Percentiles rank a stretch among this genome's conserved stretches.
phyloP scores from a whole-genome alignment of 305 asterid genomes.

The Petunia hybrid region DNA sequence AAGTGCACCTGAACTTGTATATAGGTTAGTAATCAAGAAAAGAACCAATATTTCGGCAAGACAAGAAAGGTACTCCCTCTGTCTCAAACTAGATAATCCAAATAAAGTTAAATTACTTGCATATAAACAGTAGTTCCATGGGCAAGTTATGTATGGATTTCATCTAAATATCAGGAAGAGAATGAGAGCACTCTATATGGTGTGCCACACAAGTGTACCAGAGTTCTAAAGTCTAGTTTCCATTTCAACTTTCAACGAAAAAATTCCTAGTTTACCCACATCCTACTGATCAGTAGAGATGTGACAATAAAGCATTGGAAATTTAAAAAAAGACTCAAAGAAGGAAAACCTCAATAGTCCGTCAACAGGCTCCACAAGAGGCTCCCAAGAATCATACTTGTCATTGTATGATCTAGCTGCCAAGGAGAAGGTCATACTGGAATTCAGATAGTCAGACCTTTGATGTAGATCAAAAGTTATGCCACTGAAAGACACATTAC shows the following conservation, averaged over 20 bases:
- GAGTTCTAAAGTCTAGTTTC: slow-evolving; percentile 22
- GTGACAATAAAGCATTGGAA: neutral
- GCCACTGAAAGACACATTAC: slow-evolving; percentile 84
- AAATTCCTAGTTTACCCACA: neutral
- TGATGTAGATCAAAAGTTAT: slow-evolving; percentile 74
- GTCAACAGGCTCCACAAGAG: slow-evolving; percentile 89
- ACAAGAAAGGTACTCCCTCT: slow-evolving; percentile 17
- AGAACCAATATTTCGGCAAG: neutral
- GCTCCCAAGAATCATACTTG: slow-evolving; percentile 98
- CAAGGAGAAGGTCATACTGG: slow-evolving; percentile 72
- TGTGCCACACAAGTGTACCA: slow-evolving; percentile 12
- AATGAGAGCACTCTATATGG: neutral
- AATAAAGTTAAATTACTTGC: neutral
- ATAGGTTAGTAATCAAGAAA: neutral
- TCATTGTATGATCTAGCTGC: slow-evolving; percentile 88
- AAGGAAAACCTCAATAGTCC: slow-evolving; percentile 79
- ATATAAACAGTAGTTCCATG: neutral
- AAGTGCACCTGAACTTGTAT: neutral
- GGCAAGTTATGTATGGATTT: slow-evolving; percentile 5
- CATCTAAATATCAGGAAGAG: slow-evolving; percentile 10
- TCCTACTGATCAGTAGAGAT: neutral
- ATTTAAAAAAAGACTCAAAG: slow-evolving; percentile 24
- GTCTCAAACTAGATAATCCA: neutral
- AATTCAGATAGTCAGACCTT: slow-evolving; percentile 63
- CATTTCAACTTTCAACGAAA: slow-evolving; percentile 12